Conservation (phyloP, 2,329 filamentous ascomycete species). For the Kalmusia sp. region DNA sequence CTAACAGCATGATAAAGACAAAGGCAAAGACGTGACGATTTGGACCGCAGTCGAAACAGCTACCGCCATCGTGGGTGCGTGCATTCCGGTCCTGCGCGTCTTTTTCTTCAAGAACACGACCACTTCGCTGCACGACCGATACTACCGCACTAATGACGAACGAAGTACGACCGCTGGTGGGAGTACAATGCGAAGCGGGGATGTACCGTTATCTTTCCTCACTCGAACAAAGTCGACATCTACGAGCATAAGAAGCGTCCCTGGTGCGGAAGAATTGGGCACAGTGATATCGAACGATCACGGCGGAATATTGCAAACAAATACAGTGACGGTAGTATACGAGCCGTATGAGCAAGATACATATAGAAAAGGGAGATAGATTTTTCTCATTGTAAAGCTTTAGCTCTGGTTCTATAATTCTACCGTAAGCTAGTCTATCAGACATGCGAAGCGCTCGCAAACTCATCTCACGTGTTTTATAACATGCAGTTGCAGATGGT, state of each 20-base stretch:
- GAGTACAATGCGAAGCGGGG: not conserved
- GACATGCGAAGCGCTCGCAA: no score
- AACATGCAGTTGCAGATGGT: no score
- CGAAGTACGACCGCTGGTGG: not conserved
- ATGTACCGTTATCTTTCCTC: not conserved
- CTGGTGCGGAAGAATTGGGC: not conserved
- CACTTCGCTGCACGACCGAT: conserved; percentile 10
- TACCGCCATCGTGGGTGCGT: conserved; percentile 36
- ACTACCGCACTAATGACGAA: not conserved
- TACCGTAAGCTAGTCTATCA: no score
- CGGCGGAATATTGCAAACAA: conserved; percentile 1
- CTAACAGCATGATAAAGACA: conserved; percentile 18
- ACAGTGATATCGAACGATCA: not conserved
- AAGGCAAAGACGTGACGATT: conserved; percentile 37
- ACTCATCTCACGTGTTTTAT: no score
- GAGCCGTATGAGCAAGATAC: no score
- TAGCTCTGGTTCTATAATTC: no score
- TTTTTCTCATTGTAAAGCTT: no score
- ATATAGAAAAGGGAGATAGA: no score
- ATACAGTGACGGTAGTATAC: not conserved
- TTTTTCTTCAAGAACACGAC: conserved; percentile 40
- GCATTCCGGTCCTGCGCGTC: conserved; percentile 38
- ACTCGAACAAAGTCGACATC: not conserved
- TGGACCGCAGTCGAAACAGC: conserved; percentile 40
- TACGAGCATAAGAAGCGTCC: not conserved